These are phyloP conservation scores for Neonectria faginata DNA, from an alignment of 2,329 filamentous ascomycete species.

Conservation along the genomic window DNA sequence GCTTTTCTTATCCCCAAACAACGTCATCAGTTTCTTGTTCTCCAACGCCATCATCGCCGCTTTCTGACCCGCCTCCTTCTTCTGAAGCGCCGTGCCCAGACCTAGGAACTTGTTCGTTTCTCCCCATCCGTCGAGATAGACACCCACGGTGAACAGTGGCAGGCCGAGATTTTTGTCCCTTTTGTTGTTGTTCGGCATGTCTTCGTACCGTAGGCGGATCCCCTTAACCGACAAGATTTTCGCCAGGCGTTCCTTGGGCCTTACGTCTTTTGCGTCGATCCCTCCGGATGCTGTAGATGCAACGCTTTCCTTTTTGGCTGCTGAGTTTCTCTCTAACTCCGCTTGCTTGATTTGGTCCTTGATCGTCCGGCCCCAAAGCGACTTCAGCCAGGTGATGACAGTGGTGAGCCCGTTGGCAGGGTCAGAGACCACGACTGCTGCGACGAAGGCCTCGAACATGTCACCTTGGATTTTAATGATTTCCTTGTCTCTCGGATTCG, in stretches of 20 bases:
- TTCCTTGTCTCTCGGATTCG: constrained; percentile 59
- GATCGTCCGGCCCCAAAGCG: constrained; percentile 78
- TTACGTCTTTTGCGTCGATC: constrained; percentile 15
- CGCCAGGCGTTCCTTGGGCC: constrained; percentile 49
- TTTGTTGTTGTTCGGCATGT: constrained; percentile 61
- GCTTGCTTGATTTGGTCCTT: constrained; percentile 62
- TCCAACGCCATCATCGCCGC: constrained; percentile 73
- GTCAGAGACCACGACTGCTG: constrained; percentile 78
- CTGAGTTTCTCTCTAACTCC: constrained; percentile 44
- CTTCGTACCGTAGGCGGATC: constrained; percentile 71
- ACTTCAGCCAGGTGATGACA: constrained; percentile 77
- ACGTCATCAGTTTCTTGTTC: constrained; percentile 73
- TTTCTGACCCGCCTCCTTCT: constrained; percentile 75
- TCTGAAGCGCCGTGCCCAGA: constrained; percentile 71
- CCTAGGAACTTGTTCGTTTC: constrained; percentile 72
- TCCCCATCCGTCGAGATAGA: constrained; percentile 77
- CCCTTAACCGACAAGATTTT: constrained; percentile 64
- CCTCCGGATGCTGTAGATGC: background rate
- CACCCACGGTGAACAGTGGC: constrained; percentile 71
- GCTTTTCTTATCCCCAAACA: constrained; percentile 61
- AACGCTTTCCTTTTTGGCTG: background rate
- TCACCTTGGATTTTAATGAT: constrained; percentile 83
- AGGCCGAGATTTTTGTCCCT: constrained; percentile 67
- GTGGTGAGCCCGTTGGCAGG: constrained; percentile 69
- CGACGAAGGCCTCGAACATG: constrained; percentile 91